These are phyloP conservation scores for Amaranthus cruentus DNA, from an alignment of 148 eudicot genomes.

Conservation along the genomic window DNA sequence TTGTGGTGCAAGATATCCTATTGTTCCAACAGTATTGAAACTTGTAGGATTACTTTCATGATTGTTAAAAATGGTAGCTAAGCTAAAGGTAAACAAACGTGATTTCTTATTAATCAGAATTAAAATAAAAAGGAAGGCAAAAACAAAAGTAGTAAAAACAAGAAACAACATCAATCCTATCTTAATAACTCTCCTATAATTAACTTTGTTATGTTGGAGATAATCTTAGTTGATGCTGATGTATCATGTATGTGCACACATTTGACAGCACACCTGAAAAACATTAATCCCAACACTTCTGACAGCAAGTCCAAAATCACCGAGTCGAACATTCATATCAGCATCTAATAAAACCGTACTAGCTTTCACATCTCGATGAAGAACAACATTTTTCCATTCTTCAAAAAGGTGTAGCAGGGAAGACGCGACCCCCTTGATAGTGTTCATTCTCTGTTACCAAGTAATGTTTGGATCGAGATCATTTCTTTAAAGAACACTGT, in stretches of 20 bases:
- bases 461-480: neutral
- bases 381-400: constrained; percentile 15
- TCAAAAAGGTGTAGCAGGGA: constrained; percentile 13
- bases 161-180: too few species aligned
- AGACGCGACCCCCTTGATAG: constrained; percentile 16
- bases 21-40: constrained; percentile 14
- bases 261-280: too few species aligned
- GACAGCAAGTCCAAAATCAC: constrained; percentile 16
- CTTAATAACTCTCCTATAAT: too few species aligned
- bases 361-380: constrained; percentile 9
- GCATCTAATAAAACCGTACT: constrained; percentile 7
- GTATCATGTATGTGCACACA: too few species aligned
- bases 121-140: too few species aligned
- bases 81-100: too few species aligned
- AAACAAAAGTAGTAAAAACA: too few species aligned
- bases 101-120: too few species aligned
- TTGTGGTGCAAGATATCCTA: neutral
- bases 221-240: neutral
- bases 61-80: neutral
- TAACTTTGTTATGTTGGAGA: neutral
- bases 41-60: constrained; percentile 8
- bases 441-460: constrained; percentile 5
- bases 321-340: constrained; percentile 6
- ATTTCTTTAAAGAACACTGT: neutral
- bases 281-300: too few species aligned